Evolutionary conservation across 2,329 filamentous ascomycete species (phyloP).

Genomic region (Penicillium sp.): DNA sequence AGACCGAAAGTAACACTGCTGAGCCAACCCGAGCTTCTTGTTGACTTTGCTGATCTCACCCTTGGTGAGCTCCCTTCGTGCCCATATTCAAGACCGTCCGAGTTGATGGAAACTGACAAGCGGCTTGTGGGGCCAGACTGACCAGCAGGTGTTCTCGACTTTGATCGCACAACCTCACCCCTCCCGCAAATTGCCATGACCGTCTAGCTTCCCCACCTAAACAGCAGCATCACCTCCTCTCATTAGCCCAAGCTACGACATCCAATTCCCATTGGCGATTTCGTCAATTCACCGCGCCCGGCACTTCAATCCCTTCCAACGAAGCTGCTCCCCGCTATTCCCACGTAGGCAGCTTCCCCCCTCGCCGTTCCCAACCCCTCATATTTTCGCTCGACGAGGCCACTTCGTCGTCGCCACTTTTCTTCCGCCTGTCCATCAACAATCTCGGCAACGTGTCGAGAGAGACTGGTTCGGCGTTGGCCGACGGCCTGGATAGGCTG

Average conservation of each 20-base stretch:
- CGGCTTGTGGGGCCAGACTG: conserved; percentile 26
- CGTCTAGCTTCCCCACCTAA: conserved; percentile 27
- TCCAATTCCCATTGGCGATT: not conserved
- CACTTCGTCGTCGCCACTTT: conserved; percentile 21
- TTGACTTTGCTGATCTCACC: not conserved
- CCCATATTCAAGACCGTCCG: not conserved
- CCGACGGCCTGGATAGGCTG: conserved; percentile 51
- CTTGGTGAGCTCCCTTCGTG: conserved; percentile 6
- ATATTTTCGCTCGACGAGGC: conserved; percentile 21
- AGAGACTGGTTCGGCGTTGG: conserved; percentile 48
- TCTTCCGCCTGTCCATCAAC: conserved; percentile 13
- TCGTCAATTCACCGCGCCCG: not conserved
- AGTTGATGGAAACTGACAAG: conserved; percentile 19
- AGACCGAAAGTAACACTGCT: not conserved
- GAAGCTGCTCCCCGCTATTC: not conserved
- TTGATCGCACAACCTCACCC: conserved; percentile 37
- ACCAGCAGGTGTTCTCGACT: conserved; percentile 26
- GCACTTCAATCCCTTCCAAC: not conserved
- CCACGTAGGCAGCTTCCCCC: conserved; percentile 2
- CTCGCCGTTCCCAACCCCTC: conserved; percentile 4
- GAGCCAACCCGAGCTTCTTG: not conserved
- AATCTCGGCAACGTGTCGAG: conserved; percentile 49
- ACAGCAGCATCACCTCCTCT: conserved; percentile 7
- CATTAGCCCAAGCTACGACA: not conserved
- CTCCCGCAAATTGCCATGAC: conserved; percentile 37